Evolutionary conservation across 2,329 filamentous ascomycete species (phyloP).

Genomic region (Coniella vitis): DNA sequence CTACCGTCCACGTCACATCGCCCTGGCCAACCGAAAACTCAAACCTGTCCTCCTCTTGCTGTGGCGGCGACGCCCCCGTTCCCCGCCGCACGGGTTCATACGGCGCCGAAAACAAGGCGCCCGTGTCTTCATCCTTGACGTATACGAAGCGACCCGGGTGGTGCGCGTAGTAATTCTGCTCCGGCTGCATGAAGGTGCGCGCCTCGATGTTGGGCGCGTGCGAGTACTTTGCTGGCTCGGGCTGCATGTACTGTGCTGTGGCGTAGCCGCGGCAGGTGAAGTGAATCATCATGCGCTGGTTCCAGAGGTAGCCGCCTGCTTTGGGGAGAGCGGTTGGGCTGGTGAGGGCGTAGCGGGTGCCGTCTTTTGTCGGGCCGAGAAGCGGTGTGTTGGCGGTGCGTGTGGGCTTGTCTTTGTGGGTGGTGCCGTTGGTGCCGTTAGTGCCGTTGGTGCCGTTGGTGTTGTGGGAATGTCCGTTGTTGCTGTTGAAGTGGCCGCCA

Average conservation of each 20-base stretch:
- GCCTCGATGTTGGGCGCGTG: conserved; percentile 51
- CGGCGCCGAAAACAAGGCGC: conserved; percentile 46
- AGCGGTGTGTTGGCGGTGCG: background rate
- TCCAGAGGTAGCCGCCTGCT: conserved; percentile 51
- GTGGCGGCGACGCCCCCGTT: conserved; percentile 14
- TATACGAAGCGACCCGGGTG: conserved; percentile 54
- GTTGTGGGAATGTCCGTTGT: too few relatives aligned
- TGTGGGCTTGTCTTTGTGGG: too few relatives aligned
- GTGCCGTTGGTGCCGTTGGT: too few relatives aligned
- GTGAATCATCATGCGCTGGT: conserved; percentile 56
- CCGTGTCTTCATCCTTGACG: conserved; percentile 47
- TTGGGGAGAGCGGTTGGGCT: conserved; percentile 50
- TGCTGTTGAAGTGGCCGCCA: too few relatives aligned
- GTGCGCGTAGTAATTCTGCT: conserved; percentile 52
- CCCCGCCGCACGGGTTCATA: conserved; percentile 46
- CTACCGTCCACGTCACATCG: conserved; percentile 47
- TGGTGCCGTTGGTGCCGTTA: too few relatives aligned
- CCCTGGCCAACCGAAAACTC: conserved; percentile 49
- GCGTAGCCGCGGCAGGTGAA: conserved; percentile 52
- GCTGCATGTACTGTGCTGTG: conserved; percentile 54
- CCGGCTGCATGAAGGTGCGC: conserved; percentile 55
- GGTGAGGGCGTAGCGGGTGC: conserved; percentile 47
- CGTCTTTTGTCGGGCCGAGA: conserved; percentile 35
- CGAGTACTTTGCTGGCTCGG: conserved; percentile 54
- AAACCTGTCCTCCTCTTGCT: conserved; percentile 39